These are phyloP conservation scores for Jamesozyma jinghongensis DNA, from an alignment of 805 yeast genomes.

Conservation along the genomic window DNA sequence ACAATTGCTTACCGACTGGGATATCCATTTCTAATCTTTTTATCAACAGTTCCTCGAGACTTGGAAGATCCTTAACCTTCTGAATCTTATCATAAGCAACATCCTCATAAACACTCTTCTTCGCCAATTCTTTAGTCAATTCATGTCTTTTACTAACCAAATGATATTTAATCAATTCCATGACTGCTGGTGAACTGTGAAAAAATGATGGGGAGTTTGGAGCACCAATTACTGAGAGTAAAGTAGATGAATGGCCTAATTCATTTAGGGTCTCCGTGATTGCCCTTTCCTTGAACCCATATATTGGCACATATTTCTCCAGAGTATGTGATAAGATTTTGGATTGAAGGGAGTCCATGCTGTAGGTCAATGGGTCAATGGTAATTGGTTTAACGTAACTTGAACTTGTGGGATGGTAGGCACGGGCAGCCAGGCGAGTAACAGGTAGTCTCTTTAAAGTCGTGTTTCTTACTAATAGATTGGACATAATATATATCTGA, in stretches of 20 bases:
- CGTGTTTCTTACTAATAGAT: neutral
- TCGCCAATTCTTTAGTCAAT: slow-evolving; percentile 32
- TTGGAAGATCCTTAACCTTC: slow-evolving; percentile 17
- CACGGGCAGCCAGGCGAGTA: slow-evolving; percentile 5
- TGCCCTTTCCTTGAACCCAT: slow-evolving; percentile 28
- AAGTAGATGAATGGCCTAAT: slow-evolving; percentile 20
- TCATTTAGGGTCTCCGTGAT: slow-evolving; percentile 22
- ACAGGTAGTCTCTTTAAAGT: neutral
- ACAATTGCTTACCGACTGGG: slow-evolving; percentile 29
- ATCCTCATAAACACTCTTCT: slow-evolving; percentile 3
- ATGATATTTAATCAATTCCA: slow-evolving; percentile 49
- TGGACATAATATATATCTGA: slow-evolving; percentile 1
- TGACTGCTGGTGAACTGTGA: slow-evolving; percentile 28
- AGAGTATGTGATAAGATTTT: slow-evolving; percentile 21
- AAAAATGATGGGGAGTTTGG: slow-evolving; percentile 27
- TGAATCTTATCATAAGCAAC: slow-evolving; percentile 4
- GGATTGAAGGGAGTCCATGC: slow-evolving; percentile 21
- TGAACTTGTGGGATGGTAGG: slow-evolving; percentile 20
- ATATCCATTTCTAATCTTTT: slow-evolving; percentile 40
- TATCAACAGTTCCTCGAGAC: slow-evolving; percentile 37
- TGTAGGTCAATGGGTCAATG: slow-evolving; percentile 21
- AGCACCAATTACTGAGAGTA: slow-evolving; percentile 25
- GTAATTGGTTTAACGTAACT: slow-evolving; percentile 17
- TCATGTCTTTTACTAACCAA: slow-evolving; percentile 40
- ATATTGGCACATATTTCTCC: slow-evolving; percentile 22